These are phyloP conservation scores for Paramecium biaurelia DNA, from an alignment of 73 alveolate genomes.

Conservation along the genomic window DNA sequence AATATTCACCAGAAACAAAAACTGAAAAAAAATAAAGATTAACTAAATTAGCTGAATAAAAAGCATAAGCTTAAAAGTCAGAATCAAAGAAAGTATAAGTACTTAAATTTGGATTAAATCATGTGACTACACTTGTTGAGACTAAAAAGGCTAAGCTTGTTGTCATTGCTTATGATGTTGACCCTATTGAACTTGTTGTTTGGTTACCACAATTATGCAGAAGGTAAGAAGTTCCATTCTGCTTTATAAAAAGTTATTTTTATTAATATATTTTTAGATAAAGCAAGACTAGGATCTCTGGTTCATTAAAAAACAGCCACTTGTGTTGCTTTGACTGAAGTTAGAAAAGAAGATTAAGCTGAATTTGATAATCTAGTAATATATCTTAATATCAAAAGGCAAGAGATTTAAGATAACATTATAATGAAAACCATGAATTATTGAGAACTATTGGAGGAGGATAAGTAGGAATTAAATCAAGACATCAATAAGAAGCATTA, in stretches of 20 bases:
- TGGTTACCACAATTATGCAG: conserved; percentile 97
- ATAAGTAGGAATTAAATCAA: conserved; percentile 65
- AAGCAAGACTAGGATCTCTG: conserved; percentile 96
- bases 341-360: conserved; percentile 91
- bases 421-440: conserved; percentile 72
- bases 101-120: conserved; percentile 98
- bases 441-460: conserved; percentile 72
- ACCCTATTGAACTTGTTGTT: conserved; percentile 96
- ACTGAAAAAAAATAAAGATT: conserved; percentile 77
- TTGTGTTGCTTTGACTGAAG: conserved; percentile 96
- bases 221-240: conserved; percentile 94
- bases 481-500: conserved; percentile 68
- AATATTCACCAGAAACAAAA: conserved; percentile 94
- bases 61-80: conserved; percentile 83
- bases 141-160: conserved; percentile 97
- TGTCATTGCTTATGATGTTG: conserved; percentile 98
- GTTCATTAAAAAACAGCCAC: conserved; percentile 98
- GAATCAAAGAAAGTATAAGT: conserved; percentile 87
- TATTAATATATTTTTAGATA: conserved; percentile 50
- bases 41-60: conserved; percentile 86
- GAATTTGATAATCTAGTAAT: conserved; percentile 70
- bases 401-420: conserved; percentile 55
- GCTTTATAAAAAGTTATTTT: conserved; percentile 80
- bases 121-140: conserved; percentile 97
- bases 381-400: background rate